Evolutionary conservation across 371 early-diverging fungal species (phyloP).

Genomic region (Smittium culicis): DNA sequence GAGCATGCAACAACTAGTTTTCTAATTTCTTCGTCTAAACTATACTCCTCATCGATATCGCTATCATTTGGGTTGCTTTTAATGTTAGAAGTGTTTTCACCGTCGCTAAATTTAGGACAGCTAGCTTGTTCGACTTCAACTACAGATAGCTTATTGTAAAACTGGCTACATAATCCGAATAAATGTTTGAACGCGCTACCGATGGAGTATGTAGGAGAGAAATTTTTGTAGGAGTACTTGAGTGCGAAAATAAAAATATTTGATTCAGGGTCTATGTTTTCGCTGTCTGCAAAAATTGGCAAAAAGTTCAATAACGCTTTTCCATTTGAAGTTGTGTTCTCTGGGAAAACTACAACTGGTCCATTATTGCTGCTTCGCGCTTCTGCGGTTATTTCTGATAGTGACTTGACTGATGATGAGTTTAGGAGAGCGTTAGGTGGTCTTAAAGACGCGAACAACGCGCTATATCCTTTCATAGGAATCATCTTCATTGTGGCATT

Average conservation of each 20-base stretch:
- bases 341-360: conserved; percentile 72
- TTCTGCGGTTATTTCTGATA: conserved; percentile 23
- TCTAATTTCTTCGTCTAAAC: conserved; percentile 43
- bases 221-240: conserved; percentile 39
- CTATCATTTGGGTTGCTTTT: conserved; percentile 14
- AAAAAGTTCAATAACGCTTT: conserved; percentile 62
- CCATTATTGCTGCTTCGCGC: conserved; percentile 36
- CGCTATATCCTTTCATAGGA: conserved; percentile 18
- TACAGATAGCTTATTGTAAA: conserved; percentile 43
- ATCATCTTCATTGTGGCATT: conserved; percentile 20
- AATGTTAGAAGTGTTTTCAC: conserved; percentile 15
- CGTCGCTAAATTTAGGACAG: conserved; percentile 24
- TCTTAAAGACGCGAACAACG: conserved; percentile 17
- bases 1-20: conserved; percentile 46
- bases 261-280: conserved; percentile 37
- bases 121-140: conserved; percentile 38
- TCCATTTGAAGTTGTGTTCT: conserved; percentile 81
- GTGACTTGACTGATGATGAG: conserved; percentile 20
- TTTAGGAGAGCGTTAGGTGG: conserved; percentile 22
- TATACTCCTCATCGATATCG: conserved; percentile 25
- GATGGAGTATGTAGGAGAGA: conserved; percentile 30
- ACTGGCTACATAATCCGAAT: conserved; percentile 29
- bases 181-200: conserved; percentile 23
- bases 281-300: conserved; percentile 45
- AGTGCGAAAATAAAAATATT: conserved; percentile 47